These are phyloP conservation scores for Triticum timopheevii DNA, from an alignment of 176 grass and related monocot genomes.

Conservation along the genomic window DNA sequence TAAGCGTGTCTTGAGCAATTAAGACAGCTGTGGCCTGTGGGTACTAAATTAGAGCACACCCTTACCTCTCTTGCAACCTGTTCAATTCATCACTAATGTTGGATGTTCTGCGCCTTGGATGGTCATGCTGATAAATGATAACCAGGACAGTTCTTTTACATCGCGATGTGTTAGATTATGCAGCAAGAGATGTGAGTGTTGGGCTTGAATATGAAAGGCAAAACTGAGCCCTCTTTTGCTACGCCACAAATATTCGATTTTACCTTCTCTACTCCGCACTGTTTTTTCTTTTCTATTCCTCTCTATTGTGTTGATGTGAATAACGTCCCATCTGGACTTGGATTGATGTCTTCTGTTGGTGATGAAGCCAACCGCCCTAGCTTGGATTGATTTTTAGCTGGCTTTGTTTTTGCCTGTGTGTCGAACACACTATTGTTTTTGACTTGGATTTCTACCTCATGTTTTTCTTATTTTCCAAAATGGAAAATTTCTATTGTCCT, in stretches of 20 bases:
- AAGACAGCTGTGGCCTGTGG: not conserved
- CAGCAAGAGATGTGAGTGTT: not conserved
- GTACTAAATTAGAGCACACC: not conserved
- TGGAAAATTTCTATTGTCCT: not conserved
- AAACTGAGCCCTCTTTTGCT: not conserved
- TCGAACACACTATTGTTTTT: no score
- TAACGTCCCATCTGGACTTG: no score
- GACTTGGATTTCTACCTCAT: no score
- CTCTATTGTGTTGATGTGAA: no score
- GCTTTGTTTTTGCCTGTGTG: no score
- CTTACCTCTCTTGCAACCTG: not conserved
- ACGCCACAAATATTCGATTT: not conserved
- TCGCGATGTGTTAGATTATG: not conserved
- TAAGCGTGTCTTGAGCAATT: not conserved
- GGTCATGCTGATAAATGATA: conserved; percentile 7
- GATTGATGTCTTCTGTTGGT: no score
- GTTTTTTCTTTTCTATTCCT: no score
- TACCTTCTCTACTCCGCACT: no score
- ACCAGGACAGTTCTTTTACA: not conserved
- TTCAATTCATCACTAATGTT: not conserved
- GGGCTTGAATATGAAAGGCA: not conserved
- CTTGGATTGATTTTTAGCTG: no score
- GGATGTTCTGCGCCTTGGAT: not conserved
- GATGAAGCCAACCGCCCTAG: no score
- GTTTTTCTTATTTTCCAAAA: no score